Conservation (phyloP, 495 filamentous ascomycete species). For the Neurospora pannonica region DNA sequence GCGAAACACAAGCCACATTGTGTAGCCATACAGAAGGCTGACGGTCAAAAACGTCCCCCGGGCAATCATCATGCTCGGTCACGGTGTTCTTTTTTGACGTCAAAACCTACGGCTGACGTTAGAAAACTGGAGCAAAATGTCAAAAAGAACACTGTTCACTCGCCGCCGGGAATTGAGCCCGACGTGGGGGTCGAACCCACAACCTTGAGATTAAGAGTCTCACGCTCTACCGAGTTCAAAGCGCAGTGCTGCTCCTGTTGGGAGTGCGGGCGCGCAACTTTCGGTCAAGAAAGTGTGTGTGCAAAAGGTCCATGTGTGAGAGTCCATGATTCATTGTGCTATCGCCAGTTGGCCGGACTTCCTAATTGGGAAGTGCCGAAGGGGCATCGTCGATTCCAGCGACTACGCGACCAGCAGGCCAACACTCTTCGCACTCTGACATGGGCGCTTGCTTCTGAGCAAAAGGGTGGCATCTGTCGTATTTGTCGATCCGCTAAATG, state of each 20-base stretch:
- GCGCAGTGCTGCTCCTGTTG: background rate
- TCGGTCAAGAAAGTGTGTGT: background rate
- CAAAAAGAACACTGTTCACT: background rate
- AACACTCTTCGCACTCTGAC: background rate
- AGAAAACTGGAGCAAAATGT: background rate
- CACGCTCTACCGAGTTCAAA: slow-evolving; percentile 50
- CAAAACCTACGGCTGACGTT: background rate
- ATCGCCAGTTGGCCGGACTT: background rate
- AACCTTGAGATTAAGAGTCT: slow-evolving; percentile 46
- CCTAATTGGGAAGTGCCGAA: background rate
- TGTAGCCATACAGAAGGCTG: background rate
- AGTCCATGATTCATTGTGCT: background rate
- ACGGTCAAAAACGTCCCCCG: background rate
- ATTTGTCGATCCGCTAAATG: background rate
- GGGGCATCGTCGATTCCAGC: background rate
- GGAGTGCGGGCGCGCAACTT: background rate
- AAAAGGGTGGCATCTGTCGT: background rate
- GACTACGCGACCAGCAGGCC: background rate
- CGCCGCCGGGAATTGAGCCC: background rate
- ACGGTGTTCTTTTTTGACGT: background rate
- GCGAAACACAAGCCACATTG: background rate
- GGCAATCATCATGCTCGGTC: background rate
- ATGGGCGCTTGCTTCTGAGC: background rate
- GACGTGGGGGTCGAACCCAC: background rate
- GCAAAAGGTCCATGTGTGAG: background rate